Evolutionary conservation across 2,329 filamentous ascomycete genomes (phyloP), one percentile per base, ranked within the genome.

Genomic region (Fusarium paranaense): DNA sequence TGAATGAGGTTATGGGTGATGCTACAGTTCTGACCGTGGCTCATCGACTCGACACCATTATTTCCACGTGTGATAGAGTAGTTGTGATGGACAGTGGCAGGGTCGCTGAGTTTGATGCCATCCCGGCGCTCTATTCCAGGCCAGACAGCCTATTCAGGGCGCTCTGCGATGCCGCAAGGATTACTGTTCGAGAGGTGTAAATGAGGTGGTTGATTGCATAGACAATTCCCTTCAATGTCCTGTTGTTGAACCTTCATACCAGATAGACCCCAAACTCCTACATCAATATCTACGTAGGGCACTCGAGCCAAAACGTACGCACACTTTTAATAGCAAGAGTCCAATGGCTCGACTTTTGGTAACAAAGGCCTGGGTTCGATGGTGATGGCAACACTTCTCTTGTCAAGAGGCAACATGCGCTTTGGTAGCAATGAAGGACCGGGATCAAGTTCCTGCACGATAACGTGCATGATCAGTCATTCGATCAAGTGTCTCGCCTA

Each of bases 21-120:
- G 74, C 73, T 10, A 76, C 71, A 6, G 74, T 76, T 1, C 38
- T 76, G 1, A 75, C 74, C 8, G 74, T 76, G 8, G 74, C 74
- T 3, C 74, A 76, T 54, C 47, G 74, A 30, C 69, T 76, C 4
- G 71, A 76, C 8, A 76, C 71, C 1, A 76, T 76, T 5, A 33
- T 76, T 32, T 42, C 64, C 32, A 81, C 70, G 6, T 75, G 73
- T 25, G 57, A 74, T 27, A 66, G 64, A 42, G 73, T 75, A 4
- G 20, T 76, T 1, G 73, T 75, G 1, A 76, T 75, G 73, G 73
- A 75, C 6, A 42, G 52, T 32, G 73, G 73, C 4, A 64, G 25
- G n/a, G 70, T 75, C 3, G 70, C 70, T 0, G 73, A 75, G 52
- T 75, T 69, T 52, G 73, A 61, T n/a, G 42, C 56, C 4, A 69